Evolutionary conservation across 2,329 filamentous ascomycete genomes (phyloP).

Genomic region (Pseudogymnoascus sp.): DNA sequence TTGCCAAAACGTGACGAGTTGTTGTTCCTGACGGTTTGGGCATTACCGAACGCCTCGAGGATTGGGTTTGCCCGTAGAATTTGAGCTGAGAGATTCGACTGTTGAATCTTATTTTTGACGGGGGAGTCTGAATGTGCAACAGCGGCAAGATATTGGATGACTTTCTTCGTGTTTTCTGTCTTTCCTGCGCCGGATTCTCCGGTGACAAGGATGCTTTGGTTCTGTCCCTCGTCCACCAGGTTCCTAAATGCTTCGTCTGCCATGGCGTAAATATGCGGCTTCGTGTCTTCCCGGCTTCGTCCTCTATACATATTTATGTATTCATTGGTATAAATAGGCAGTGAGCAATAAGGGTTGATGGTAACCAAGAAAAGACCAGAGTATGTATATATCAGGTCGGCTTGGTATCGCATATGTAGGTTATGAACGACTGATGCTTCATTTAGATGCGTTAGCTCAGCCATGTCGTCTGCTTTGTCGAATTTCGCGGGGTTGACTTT

Average conservation of each 20-base stretch:
- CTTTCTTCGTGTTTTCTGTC: constrained; percentile 98
- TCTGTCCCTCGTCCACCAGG: constrained; percentile 86
- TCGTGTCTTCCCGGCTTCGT: constrained; percentile 81
- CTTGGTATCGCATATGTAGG: constrained; percentile 86
- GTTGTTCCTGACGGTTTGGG: constrained; percentile 94
- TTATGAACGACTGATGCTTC: constrained; percentile 98
- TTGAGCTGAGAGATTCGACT: constrained; percentile 88
- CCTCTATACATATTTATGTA: constrained; percentile 99
- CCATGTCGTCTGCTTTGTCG: constrained; percentile 99
- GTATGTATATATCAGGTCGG: constrained; percentile 96
- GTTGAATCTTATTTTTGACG: constrained; percentile 49
- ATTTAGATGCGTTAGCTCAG: constrained; percentile 93
- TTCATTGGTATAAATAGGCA: constrained; percentile 93
- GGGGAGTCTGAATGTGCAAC: constrained; percentile 79
- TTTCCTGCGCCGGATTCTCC: constrained; percentile 97
- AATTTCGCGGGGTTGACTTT: constrained; percentile 99
- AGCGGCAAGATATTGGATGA: constrained; percentile 95
- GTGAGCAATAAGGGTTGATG: constrained; percentile 88
- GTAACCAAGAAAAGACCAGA: constrained; percentile 95
- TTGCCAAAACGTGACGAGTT: constrained; percentile 98
- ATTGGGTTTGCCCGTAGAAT: constrained; percentile 95
- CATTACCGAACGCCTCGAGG: constrained; percentile 94
- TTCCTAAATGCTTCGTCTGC: constrained; percentile 95
- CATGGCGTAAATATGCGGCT: constrained; percentile 96
- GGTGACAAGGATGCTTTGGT: constrained; percentile 96